phyloP scores from a whole-genome alignment of 2,329 filamentous ascomycete genomes.

The Penicillium sp. region DNA sequence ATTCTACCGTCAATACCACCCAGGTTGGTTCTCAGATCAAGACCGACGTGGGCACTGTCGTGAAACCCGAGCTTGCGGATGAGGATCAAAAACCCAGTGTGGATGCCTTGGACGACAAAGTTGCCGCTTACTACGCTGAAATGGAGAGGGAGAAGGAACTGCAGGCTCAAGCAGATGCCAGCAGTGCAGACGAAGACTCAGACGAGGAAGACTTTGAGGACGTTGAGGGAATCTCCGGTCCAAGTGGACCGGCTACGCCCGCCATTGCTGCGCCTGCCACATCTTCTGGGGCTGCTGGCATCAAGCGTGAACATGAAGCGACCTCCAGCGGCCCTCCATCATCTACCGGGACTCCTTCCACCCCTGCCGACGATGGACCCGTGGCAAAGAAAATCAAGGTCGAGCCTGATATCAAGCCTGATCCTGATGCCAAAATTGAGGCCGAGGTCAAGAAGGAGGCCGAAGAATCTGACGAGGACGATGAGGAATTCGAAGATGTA shows the following conservation, averaged over 20 bases:
- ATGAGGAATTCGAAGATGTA: slow-evolving; percentile 7
- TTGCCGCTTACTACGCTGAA: slow-evolving; percentile 41
- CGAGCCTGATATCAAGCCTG: slow-evolving; percentile 11
- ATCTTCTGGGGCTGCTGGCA: slow-evolving; percentile 18
- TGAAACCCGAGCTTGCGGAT: slow-evolving; percentile 36
- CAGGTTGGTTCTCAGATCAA: slow-evolving; percentile 24
- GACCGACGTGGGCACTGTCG: slow-evolving; percentile 24
- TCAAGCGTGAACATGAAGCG: slow-evolving; percentile 35
- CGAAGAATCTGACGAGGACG: slow-evolving; percentile 5
- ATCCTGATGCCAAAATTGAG: slow-evolving; percentile 11
- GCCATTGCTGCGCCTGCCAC: slow-evolving; percentile 21
- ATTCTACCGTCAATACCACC: slow-evolving; percentile 39
- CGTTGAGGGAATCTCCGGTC: slow-evolving; percentile 32
- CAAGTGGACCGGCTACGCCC: slow-evolving; percentile 31
- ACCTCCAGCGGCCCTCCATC: slow-evolving; percentile 35
- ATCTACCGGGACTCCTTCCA: slow-evolving; percentile 30
- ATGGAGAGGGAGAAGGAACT: slow-evolving; percentile 39
- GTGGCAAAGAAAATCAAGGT: slow-evolving; percentile 36
- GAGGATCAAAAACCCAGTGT: slow-evolving; percentile 37
- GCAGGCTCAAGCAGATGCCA: slow-evolving; percentile 36
- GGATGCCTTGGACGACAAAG: slow-evolving; percentile 40
- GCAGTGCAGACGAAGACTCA: slow-evolving; percentile 34
- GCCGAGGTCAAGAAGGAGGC: slow-evolving; percentile 9
- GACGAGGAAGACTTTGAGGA: slow-evolving; percentile 42
- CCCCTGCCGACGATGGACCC: slow-evolving; percentile 33